Percentiles rank a stretch among this genome's conserved stretches.
phyloP scores from a whole-genome alignment of 805 yeast species.

The Nematodospora valgi region DNA sequence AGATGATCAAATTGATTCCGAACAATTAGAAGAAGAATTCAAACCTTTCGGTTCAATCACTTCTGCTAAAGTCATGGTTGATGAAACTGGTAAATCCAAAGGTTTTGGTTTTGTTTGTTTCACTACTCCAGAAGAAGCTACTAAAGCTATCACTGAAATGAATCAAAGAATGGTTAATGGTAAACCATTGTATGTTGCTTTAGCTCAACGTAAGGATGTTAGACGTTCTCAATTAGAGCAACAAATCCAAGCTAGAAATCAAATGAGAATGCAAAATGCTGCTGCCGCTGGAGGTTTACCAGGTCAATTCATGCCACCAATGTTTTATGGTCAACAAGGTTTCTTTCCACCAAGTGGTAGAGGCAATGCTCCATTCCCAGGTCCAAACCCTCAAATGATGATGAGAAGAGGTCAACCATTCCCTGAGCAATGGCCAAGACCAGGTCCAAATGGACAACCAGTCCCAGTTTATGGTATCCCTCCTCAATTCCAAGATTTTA shows the following conservation, averaged over 20 bases:
- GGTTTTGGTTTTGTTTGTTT: conserved; percentile 99
- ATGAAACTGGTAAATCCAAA: conserved; percentile 90
- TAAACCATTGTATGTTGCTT: conserved; percentile 96
- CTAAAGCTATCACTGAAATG: conserved; percentile 97
- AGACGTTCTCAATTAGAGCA: conserved; percentile 96
- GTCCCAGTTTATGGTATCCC: conserved; percentile 80
- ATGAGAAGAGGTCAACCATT: conserved; percentile 59
- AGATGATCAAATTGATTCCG: conserved; percentile 91
- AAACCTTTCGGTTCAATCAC: conserved; percentile 92
- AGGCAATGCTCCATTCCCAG: conserved; percentile 72
- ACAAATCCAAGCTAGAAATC: conserved; percentile 97
- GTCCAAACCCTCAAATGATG: conserved; percentile 80
- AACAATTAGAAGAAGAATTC: conserved; percentile 86
- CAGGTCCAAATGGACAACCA: conserved; percentile 84
- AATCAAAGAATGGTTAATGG: conserved; percentile 93
- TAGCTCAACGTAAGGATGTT: conserved; percentile 98
- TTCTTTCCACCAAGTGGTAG: conserved; percentile 82
- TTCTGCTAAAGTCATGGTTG: conserved; percentile 94
- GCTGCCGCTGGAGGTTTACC: conserved; percentile 83
- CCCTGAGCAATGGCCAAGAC: conserved; percentile 56
- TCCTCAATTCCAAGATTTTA: conserved; percentile 42
- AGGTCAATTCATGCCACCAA: conserved; percentile 83
- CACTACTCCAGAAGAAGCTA: conserved; percentile 97
- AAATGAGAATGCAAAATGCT: conserved; percentile 96
- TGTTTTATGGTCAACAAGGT: conserved; percentile 83